Conservation (phyloP, 306 rosid genomes). For the Vigna angularis region DNA sequence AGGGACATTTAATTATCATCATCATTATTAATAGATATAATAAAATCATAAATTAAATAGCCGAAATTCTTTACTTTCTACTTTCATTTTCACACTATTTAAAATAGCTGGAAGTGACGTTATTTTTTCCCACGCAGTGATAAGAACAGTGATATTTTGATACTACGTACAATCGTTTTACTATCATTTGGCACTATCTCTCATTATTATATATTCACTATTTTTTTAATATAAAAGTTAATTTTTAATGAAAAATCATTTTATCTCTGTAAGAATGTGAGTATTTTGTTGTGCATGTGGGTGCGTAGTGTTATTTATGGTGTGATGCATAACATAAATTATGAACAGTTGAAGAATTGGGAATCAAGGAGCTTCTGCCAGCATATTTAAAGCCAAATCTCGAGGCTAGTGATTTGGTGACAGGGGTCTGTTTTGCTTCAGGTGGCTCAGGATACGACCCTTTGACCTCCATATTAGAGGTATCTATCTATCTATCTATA, state of each 20-base stretch:
- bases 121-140: no score
- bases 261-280: not conserved
- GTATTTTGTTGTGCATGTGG: not conserved
- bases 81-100: no score
- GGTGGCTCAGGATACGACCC: constrained; percentile 84
- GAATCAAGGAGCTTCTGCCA: constrained; percentile 65
- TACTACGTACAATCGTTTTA: no score
- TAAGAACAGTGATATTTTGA: no score
- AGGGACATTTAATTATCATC: not conserved
- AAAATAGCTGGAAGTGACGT: no score
- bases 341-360: constrained; percentile 59
- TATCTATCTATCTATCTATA: no score
- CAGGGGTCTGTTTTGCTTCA: constrained; percentile 77
- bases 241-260: no score
- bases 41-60: not conserved
- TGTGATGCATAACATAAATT: not conserved
- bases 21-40: not conserved
- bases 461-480: constrained; percentile 58
- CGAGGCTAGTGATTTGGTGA: constrained; percentile 49
- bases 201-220: no score
- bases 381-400: constrained; percentile 60
- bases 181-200: no score
- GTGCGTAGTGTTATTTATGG: not conserved
- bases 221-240: no score
- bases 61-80: no score